Conservation (phyloP, 2,329 filamentous ascomycete genomes). For the Myriangium duriaei region DNA sequence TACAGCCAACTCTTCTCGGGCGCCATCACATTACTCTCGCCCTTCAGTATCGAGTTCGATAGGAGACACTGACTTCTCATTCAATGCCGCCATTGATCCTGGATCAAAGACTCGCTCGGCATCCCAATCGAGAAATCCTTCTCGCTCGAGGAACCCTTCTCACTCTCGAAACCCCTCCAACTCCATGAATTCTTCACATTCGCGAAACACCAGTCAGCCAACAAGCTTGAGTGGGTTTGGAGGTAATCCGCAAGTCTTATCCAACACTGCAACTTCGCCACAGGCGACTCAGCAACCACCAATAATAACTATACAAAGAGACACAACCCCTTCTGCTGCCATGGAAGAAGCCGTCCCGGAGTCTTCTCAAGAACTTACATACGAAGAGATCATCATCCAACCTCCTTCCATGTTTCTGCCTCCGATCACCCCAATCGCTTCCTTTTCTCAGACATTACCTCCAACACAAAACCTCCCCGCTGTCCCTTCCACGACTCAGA, state of each 20-base stretch:
- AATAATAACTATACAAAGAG: too few species aligned
- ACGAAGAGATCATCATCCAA: background rate
- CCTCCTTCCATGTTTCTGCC: background rate
- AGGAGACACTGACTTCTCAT: background rate
- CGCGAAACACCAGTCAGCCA: too few species aligned
- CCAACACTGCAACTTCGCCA: too few species aligned
- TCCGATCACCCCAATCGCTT: background rate
- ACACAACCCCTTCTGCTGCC: too few species aligned
- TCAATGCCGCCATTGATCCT: background rate
- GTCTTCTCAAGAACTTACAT: too few species aligned
- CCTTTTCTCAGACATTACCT: background rate
- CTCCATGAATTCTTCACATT: too few species aligned
- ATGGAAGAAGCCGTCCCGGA: too few species aligned
- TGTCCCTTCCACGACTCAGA: background rate
- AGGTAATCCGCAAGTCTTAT: too few species aligned
- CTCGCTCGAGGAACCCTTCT: too few species aligned
- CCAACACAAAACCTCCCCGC: background rate
- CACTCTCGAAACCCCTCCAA: too few species aligned
- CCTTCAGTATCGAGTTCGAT: background rate
- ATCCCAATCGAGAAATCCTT: background rate
- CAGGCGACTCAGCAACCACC: too few species aligned
- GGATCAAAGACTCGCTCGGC: background rate
- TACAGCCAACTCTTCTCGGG: background rate
- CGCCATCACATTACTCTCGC: background rate
- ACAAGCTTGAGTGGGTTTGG: too few species aligned